Evolutionary conservation across 2,329 filamentous ascomycete species (phyloP).

Genomic region (Zalaria sp.): DNA sequence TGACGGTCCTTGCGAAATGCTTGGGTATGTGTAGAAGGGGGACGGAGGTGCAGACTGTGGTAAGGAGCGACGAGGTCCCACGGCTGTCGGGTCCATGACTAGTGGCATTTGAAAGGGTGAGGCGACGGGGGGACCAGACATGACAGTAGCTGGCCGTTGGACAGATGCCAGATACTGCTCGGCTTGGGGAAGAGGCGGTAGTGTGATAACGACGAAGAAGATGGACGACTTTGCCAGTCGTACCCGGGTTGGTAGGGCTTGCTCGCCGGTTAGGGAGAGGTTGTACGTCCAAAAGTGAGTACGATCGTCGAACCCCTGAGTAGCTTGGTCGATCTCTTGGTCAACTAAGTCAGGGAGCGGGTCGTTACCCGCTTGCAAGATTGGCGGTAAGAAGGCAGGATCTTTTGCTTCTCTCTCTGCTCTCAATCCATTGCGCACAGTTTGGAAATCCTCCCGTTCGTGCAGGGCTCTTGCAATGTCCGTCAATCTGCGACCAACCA

Average conservation of each 20-base stretch:
- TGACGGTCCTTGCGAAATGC: not conserved
- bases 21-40: conserved; percentile 1
- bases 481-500: conserved; percentile 24
- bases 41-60: conserved; percentile 10
- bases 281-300: conserved; percentile 26
- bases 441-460: conserved; percentile 27
- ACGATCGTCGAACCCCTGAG: conserved; percentile 27
- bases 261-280: conserved; percentile 18
- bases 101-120: too few relatives aligned
- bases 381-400: conserved; percentile 36
- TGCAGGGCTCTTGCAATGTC: conserved; percentile 26
- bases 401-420: conserved; percentile 33
- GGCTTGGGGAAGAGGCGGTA: conserved; percentile 15
- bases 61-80: too few relatives aligned
- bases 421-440: conserved; percentile 29
- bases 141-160: conserved; percentile 2
- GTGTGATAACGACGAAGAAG: conserved; percentile 31
- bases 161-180: conserved; percentile 2
- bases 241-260: conserved; percentile 19
- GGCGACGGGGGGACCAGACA: not conserved
- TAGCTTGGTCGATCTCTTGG: conserved; percentile 28
- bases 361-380: conserved; percentile 28
- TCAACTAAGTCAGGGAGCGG: conserved; percentile 26
- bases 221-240: conserved; percentile 27
- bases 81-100: too few relatives aligned